A percentile compares a stretch with the other conserved stretches of the same genome.
phyloP scores from a whole-genome alignment of 1,284 basidiomycete species.

The Ganoderma meredithae region DNA sequence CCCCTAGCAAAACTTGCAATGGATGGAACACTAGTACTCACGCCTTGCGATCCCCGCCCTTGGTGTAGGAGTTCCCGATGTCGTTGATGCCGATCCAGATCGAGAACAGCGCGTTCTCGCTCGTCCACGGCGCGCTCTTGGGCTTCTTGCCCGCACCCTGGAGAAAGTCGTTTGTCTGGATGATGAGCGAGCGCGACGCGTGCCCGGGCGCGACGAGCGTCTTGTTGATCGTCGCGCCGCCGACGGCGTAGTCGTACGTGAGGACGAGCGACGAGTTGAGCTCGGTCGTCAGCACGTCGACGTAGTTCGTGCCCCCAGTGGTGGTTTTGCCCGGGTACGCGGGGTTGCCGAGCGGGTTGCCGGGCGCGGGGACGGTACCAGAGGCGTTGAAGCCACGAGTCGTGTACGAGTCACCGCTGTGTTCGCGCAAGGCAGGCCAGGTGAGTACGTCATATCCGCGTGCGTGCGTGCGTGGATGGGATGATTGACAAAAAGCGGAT shows the following conservation, averaged over 20 bases:
- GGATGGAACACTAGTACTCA: slow-evolving; percentile 43
- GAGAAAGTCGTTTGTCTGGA: slow-evolving; percentile 64
- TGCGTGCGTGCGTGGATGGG: no score
- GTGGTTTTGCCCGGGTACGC: slow-evolving; percentile 65
- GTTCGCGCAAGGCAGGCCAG: no score
- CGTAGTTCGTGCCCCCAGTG: slow-evolving; percentile 60
- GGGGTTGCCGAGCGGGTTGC: slow-evolving; percentile 66
- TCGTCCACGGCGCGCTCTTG: slow-evolving; percentile 58
- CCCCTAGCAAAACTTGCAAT: not conserved
- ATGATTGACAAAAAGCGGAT: not conserved
- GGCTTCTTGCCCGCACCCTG: slow-evolving; percentile 51
- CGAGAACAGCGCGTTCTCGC: slow-evolving; percentile 59
- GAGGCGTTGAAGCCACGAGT: slow-evolving; percentile 57
- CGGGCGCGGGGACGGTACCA: slow-evolving; percentile 49
- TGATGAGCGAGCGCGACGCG: slow-evolving; percentile 58
- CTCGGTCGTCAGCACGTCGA: slow-evolving; percentile 55
- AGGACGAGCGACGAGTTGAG: slow-evolving; percentile 60
- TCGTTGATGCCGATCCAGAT: slow-evolving; percentile 72
- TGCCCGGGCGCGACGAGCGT: slow-evolving; percentile 56
- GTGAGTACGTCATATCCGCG: not conserved
- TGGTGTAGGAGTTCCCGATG: slow-evolving; percentile 59
- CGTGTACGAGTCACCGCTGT: slow-evolving; percentile 66
- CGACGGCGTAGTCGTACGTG: slow-evolving; percentile 68
- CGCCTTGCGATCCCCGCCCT: slow-evolving; percentile 55
- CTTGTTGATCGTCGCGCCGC: slow-evolving; percentile 65